Base-by-base conservation (phyloP, 108 stramenopile species). In the Nitzschia sp. region DNA sequence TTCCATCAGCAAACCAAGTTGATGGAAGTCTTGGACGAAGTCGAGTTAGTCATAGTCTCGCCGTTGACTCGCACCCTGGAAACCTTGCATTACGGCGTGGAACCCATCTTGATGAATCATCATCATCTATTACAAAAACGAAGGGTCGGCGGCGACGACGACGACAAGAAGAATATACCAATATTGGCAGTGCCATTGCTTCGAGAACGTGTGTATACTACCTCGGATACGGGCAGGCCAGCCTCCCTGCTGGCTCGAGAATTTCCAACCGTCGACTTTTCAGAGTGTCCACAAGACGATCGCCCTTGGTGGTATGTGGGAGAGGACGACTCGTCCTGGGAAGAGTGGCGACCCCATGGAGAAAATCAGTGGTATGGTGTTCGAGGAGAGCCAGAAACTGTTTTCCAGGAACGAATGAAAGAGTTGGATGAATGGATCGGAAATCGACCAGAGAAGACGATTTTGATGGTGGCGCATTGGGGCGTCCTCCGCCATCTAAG, bases 391-490 rank as follows among this genome's bases (percentile, higher is more conserved):
- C 80, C 80, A 3, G 52, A 68, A 35, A 23, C 31, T 16, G 67
- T 68, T 25, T 80, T 80, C 69, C 53, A 53, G 27, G 62, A 29
- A 22, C 75, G 80, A 4, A 66, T 80, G 66, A 28, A 68, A 53
- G 45, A 53, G 41, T 64, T 80, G 41, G 59, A 72, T 21, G 38
- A 66, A 23, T 80, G 75, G 75, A 45, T 80, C 15, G 36, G 30
- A 0, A 30, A 33, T 31, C 65, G 80, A 44, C 60, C 53, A 2
- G 80, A 80, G 50, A 50, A 56, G n/a, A 72, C 45, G 4, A 72
- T 80, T 33, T 30, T 72, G 47, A 33, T 80, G 17, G 76, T 80
- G n/a, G 50, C 75, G 1, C 80, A 80, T 45, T 80, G 80, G 80
- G 80, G 66, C 4, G 75, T 80, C 0, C 34, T 80, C 17, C 63